Percentiles rank a stretch among this genome's conserved stretches.
Conservation (phyloP, 257 asterid genomes). For the Hygrophila difformis region DNA sequence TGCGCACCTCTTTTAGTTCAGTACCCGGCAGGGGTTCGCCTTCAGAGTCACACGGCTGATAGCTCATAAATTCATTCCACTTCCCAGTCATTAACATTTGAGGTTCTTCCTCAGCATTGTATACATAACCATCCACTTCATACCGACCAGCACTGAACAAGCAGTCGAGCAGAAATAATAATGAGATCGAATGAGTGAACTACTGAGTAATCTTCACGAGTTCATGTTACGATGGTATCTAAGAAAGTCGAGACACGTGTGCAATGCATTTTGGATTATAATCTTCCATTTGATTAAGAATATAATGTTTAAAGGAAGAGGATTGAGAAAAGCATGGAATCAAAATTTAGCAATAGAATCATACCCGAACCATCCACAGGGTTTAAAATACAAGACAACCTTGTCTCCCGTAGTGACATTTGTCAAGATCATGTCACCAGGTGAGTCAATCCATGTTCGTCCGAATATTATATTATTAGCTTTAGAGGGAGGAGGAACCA, state of each 20-base stretch:
- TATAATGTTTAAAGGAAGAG: no score
- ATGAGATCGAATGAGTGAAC: background rate
- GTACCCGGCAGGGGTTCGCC: slow-evolving; percentile 52
- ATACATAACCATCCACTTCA: slow-evolving; percentile 63
- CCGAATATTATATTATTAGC: slow-evolving; percentile 58
- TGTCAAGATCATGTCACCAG: slow-evolving; percentile 61
- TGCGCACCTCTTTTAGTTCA: slow-evolving; percentile 47
- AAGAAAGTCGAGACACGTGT: no score
- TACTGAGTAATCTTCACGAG: no score
- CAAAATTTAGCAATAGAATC: background rate
- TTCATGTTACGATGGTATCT: no score
- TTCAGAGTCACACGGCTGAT: slow-evolving; percentile 58
- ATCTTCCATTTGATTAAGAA: no score
- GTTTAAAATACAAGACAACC: slow-evolving; percentile 51
- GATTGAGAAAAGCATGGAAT: background rate
- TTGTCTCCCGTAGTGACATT: slow-evolving; percentile 64
- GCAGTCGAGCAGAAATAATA: slow-evolving; percentile 7
- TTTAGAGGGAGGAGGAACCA: slow-evolving; percentile 65
- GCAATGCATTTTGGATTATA: no score
- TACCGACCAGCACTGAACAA: slow-evolving; percentile 50
- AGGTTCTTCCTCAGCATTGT: slow-evolving; percentile 52
- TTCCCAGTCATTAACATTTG: slow-evolving; percentile 58
- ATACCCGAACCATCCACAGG: slow-evolving; percentile 74
- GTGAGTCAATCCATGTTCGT: slow-evolving; percentile 66
- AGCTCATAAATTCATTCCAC: slow-evolving; percentile 49